Evolutionary conservation across 192 early-diverging fungal genomes (phyloP), one percentile per base, ranked within the genome.

Genomic region (Phycomyces nitens): DNA sequence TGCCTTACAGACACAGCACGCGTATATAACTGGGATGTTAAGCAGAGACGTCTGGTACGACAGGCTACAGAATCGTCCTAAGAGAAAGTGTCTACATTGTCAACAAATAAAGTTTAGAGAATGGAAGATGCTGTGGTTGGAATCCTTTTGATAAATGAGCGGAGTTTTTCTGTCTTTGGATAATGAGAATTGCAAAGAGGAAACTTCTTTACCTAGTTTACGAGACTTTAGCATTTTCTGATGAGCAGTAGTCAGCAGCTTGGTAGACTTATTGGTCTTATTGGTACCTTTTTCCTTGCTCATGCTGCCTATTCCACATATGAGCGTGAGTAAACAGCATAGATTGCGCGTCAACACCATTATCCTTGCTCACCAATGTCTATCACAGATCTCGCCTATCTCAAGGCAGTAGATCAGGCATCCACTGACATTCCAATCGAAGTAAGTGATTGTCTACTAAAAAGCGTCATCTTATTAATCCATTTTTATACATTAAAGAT

Each of bases 11-110:
- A 93, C 80, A 94, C 87, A 40, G 96, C 97, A 15, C 86, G 97
- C 12, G 93, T 99, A 14, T 96, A 94, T 72, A 99, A 99, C 80
- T 94, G 92, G 89, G 97, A 99, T 71, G 97, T 99, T 42, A 94
- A 93, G 70, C 84, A 84, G 60, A 77, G 94, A 56, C 76, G 86
- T 26, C 44, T 79, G 16, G 44, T 18, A 47, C 44, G 44, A 18
- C 44, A 47, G 44, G 44, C 44, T 34, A 34, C 29, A 34, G 29
- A 34, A 34, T 34, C 29, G 3, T 34, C 29, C 7, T 34, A 34
- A 34, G 29, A 34, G 29, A 34, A 34, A 34, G 29, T 5, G 7
- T 34, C 29, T 34, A 34, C 29, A 34, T 34, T 34, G 29, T 34
- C 29, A 34, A 34, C 29, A 34, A 34, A 34, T 34, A 34, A 34